Conservation (phyloP, 208 protist species). For the Trypanosoma grayi region DNA sequence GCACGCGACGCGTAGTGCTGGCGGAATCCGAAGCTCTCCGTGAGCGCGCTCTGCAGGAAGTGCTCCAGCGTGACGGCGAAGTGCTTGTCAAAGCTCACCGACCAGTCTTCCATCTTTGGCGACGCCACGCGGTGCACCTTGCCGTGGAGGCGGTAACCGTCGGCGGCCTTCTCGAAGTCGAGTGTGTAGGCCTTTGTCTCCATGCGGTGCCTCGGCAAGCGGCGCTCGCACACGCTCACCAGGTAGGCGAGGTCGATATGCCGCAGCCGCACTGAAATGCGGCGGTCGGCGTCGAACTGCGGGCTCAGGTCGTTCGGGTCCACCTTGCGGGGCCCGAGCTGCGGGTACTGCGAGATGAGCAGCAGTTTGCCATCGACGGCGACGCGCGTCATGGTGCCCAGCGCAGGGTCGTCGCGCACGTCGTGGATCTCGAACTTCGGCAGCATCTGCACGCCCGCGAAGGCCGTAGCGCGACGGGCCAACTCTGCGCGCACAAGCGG, state of each 20-base stretch:
- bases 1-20: constrained; percentile 34
- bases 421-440: constrained; percentile 87
- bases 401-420: constrained; percentile 68
- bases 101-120: constrained; percentile 70
- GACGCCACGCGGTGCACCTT: constrained; percentile 58
- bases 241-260: constrained; percentile 76
- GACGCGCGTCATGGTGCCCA: constrained; percentile 78
- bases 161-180: constrained; percentile 53
- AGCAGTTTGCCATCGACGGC: constrained; percentile 74
- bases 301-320: constrained; percentile 83
- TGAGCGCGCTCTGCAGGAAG: constrained; percentile 76
- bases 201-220: constrained; percentile 57
- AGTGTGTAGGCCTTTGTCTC: constrained; percentile 76
- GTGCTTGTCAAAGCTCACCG: constrained; percentile 77
- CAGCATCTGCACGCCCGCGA: constrained; percentile 28
- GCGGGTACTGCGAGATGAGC: constrained; percentile 81
- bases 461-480: constrained; percentile 21
- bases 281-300: constrained; percentile 83
- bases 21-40: constrained; percentile 84
- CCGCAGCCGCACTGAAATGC: constrained; percentile 71
- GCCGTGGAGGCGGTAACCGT: constrained; percentile 66
- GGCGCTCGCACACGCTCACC: constrained; percentile 59
- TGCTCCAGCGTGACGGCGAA: constrained; percentile 80
- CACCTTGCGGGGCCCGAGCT: constrained; percentile 80
- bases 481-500: constrained; percentile 4